phyloP scores from a whole-genome alignment of 2,329 filamentous ascomycete species.

The Talaromyces albobiverticillius region DNA sequence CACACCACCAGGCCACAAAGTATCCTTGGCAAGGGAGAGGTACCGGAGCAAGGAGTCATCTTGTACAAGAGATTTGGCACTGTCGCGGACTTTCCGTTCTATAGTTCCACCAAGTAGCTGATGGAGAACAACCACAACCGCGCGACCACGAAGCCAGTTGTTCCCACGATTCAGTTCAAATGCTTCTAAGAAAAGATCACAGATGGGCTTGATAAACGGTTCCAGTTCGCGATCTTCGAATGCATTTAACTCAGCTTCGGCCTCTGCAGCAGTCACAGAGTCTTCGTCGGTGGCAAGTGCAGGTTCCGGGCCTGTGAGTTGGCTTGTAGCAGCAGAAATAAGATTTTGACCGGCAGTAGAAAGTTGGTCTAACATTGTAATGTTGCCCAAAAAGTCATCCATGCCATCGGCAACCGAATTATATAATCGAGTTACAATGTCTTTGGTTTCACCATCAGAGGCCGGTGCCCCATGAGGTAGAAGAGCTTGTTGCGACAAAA shows the following conservation, averaged over 20 bases:
- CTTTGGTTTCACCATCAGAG: conserved; percentile 64
- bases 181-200: conserved; percentile 92
- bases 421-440: conserved; percentile 92
- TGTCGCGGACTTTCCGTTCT: conserved; percentile 89
- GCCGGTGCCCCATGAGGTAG: conserved; percentile 62
- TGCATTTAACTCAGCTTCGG: conserved; percentile 88
- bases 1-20: conserved; percentile 68
- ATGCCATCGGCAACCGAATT: conserved; percentile 96
- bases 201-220: conserved; percentile 97
- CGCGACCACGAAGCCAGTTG: conserved; percentile 93
- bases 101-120: conserved; percentile 94
- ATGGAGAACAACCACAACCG: conserved; percentile 93
- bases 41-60: conserved; percentile 78
- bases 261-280: conserved; percentile 63
- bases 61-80: conserved; percentile 67
- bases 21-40: conserved; percentile 68
- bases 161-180: conserved; percentile 94
- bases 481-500: conserved; percentile 82
- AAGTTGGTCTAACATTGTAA: conserved; percentile 90
- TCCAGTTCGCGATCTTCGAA: conserved; percentile 88
- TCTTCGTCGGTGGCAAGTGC: conserved; percentile 43
- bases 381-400: conserved; percentile 95
- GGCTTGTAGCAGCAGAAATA: conserved; percentile 51
- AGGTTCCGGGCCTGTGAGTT: conserved; percentile 48
- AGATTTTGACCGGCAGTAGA: conserved; percentile 90